Base-by-base conservation (phyloP, 768 basidiomycete genomes). In the Leccinum disarticulatum region DNA sequence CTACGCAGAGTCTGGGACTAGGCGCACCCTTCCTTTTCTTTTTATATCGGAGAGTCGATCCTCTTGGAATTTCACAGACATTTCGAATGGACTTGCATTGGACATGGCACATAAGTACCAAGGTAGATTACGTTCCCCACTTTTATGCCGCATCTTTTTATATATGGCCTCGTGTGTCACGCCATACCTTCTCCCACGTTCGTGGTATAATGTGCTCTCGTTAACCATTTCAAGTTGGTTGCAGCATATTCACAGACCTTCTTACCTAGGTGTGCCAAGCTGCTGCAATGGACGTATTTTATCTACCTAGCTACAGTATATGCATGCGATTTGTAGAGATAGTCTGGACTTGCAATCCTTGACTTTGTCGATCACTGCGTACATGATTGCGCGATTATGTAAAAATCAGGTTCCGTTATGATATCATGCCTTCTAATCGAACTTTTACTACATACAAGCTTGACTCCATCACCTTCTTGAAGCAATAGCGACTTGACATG, bases 1-100 rank as follows among this genome's bases (percentile, higher is more conserved):
- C 60, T 74, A 19, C 74, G 73, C 59, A 68, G 72, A 59, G 64
- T 65, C 58, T 64, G 62, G 67, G 66, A 72, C 61, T 73, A 64
- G 61, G 46, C 57, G 27, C 47, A 15, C 14, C 50, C 36, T 33
- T 59, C 25, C 22, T 56, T 55, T 47, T 31, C 13, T 52, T 54
- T 3, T n/a, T 17, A 56, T 36, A n/a, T 46, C 47, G 54, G 47
- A 57, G 22, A 52, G 19, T 56, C 38, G 58, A 52, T 41, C 38
- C 33, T 62, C 57, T 69, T 59, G 62, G 59, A 43, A 35, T 59
- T 64, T 61, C 53, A 65, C 50, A 61, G 70, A 70, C 69, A 65
- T 64, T 71, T 61, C 14, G 49, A 52, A 52, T 31, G 69, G 69
- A 70, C 69, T 70, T 64, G 65, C 65, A 71, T 63, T 36, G 68